These are phyloP conservation scores for Venturia oleaginea DNA, from an alignment of 2,329 filamentous ascomycete species.

Conservation along the genomic window DNA sequence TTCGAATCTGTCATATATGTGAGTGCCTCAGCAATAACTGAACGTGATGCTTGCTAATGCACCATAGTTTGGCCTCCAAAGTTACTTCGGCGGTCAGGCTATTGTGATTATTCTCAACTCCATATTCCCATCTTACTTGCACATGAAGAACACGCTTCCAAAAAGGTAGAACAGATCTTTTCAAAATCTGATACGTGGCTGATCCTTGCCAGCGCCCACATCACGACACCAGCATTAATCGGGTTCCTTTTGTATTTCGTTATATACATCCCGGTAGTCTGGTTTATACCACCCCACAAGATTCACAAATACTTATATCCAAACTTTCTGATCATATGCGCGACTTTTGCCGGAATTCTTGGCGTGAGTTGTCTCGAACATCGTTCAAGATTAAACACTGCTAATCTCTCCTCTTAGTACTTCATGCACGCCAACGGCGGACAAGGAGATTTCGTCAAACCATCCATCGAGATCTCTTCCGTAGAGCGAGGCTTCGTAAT, in stretches of 20 bases:
- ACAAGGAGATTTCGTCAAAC: constrained; percentile 15
- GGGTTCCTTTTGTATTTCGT: constrained; percentile 17
- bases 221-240: constrained; percentile 16
- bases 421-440: constrained; percentile 14
- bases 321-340: constrained; percentile 15
- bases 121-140: constrained; percentile 18
- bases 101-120: constrained; percentile 17
- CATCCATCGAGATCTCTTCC: constrained; percentile 13
- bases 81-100: constrained; percentile 19
- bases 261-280: constrained; percentile 17
- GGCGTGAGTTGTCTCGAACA: not conserved
- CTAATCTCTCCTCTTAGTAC: not conserved
- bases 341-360: constrained; percentile 16
- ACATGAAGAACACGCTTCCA: constrained; percentile 20
- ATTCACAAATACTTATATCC: constrained; percentile 17
- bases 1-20: constrained; percentile 19
- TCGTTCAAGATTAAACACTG: too few species aligned
- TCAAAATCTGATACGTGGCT: not conserved
- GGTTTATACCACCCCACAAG: constrained; percentile 17
- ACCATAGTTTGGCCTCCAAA: constrained; percentile 17
- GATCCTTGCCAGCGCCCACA: constrained; percentile 10
- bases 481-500: constrained; percentile 15
- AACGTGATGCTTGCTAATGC: not conserved
- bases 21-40: not conserved
- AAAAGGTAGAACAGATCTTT: not conserved